Conservation (phyloP, 768 basidiomycete species). For the Boletus vinaceobasis region DNA sequence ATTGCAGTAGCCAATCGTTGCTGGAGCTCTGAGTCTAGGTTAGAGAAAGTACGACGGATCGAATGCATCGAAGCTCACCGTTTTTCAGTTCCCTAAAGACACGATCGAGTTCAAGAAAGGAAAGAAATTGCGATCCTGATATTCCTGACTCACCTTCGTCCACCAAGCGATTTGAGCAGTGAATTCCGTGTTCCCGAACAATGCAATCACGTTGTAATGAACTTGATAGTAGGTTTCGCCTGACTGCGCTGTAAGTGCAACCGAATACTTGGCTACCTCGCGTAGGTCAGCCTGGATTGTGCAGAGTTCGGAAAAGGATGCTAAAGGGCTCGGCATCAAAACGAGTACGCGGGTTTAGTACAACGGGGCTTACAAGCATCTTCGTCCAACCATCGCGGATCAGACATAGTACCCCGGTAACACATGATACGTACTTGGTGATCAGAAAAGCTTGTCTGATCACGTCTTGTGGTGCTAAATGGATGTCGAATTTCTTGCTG, state of each 20-base stretch:
- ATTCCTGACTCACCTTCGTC: not conserved
- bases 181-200: not conserved
- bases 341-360: not conserved
- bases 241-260: not conserved
- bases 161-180: not conserved
- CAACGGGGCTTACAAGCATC: not conserved
- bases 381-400: not conserved
- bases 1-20: not conserved
- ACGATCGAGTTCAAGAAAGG: not conserved
- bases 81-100: not conserved
- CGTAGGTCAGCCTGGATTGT: not conserved
- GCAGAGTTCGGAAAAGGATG: not conserved
- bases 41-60: not conserved
- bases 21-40: not conserved
- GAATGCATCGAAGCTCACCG: not conserved
- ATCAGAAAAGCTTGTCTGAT: not conserved
- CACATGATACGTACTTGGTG: not conserved
- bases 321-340: not conserved
- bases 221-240: not conserved
- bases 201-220: not conserved
- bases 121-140: not conserved
- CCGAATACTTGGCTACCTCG: not conserved
- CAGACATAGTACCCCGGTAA: not conserved
- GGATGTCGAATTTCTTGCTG: not conserved
- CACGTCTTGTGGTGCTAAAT: not conserved